Evolutionary conservation across 352 stramenopile species (phyloP).

Genomic region (Globisporangium nodosum): DNA sequence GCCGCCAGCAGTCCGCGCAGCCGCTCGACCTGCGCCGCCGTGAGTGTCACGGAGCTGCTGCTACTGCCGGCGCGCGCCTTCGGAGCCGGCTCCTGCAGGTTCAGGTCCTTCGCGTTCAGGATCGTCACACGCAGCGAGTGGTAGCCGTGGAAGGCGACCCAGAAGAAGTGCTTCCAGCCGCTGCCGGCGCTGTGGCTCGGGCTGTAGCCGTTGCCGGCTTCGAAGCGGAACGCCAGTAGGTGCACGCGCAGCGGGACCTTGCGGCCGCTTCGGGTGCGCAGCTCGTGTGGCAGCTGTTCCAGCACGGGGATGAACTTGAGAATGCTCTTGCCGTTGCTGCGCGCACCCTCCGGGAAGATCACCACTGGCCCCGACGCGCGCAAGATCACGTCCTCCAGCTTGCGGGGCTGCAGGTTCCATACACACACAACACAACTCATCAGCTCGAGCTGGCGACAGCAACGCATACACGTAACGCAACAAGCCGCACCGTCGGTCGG

Average conservation of each 20-base stretch:
- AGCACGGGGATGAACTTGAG: slow-evolving; percentile 65
- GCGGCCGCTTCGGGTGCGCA: slow-evolving; percentile 11
- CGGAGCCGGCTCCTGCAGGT: slow-evolving; percentile 35
- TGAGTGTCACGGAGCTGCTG: slow-evolving; percentile 30
- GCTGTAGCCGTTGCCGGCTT: slow-evolving; percentile 61
- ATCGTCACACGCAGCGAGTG: slow-evolving; percentile 59
- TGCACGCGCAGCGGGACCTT: slow-evolving; percentile 42
- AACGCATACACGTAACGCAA: background rate
- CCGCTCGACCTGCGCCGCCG: slow-evolving; percentile 47
- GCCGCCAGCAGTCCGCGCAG: slow-evolving; percentile 56
- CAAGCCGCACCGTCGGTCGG: slow-evolving; percentile 25
- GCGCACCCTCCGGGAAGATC: slow-evolving; percentile 68
- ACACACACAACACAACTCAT: background rate
- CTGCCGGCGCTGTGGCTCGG: slow-evolving; percentile 62
- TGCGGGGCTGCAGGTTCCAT: slow-evolving; percentile 22
- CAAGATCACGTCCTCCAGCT: slow-evolving; percentile 67
- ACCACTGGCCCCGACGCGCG: slow-evolving; percentile 56
- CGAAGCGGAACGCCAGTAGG: slow-evolving; percentile 73
- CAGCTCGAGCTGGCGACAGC: background rate
- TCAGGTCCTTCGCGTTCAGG: slow-evolving; percentile 54
- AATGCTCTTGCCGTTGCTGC: slow-evolving; percentile 77
- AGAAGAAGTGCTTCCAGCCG: slow-evolving; percentile 58
- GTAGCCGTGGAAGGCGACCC: slow-evolving; percentile 60
- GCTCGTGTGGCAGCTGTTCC: slow-evolving; percentile 39
- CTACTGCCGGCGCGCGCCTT: slow-evolving; percentile 19